Evolutionary conservation across 495 filamentous ascomycete genomes (phyloP).

Genomic region (Hypoxylon cercidicola): DNA sequence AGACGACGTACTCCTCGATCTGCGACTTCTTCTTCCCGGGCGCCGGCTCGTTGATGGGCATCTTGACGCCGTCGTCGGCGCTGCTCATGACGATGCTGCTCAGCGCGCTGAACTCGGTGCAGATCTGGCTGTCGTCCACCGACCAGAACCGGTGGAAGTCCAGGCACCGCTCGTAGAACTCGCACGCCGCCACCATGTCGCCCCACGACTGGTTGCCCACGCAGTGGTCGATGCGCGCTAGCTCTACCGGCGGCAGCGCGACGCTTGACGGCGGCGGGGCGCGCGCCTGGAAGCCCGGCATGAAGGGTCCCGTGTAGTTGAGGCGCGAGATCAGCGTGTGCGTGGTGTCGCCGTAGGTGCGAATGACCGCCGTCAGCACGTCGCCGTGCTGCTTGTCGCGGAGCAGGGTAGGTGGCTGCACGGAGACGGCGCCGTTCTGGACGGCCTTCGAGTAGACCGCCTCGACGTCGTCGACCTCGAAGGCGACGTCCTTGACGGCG

Average conservation of each 20-base stretch:
- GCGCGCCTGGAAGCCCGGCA: conserved; percentile 78
- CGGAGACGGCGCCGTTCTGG: conserved; percentile 68
- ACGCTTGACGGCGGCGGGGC: conserved; percentile 39
- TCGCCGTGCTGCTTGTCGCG: conserved; percentile 63
- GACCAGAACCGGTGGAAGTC: conserved; percentile 96
- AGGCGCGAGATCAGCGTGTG: conserved; percentile 82
- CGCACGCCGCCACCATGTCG: conserved; percentile 84
- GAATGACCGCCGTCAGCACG: conserved; percentile 77
- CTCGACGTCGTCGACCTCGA: conserved; percentile 86
- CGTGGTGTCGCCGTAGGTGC: conserved; percentile 91
- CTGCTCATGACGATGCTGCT: conserved; percentile 88
- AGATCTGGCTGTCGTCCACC: conserved; percentile 87
- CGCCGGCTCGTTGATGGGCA: conserved; percentile 97
- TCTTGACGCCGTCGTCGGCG: conserved; percentile 81
- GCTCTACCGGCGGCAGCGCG: conserved; percentile 66
- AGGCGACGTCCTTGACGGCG: conserved; percentile 90
- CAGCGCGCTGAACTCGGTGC: conserved; percentile 87
- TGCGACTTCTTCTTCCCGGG: conserved; percentile 85
- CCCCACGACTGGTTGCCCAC: conserved; percentile 94
- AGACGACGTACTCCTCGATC: conserved; percentile 92
- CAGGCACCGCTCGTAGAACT: conserved; percentile 89
- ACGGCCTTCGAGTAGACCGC: conserved; percentile 78
- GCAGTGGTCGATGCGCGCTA: conserved; percentile 87
- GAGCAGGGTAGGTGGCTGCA: conserved; percentile 65
- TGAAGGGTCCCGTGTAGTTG: conserved; percentile 75